Evolutionary conservation across 345 rosid genomes (phyloP), one percentile per base, ranked within the genome.

Genomic region (Hibiscus syriacus): DNA sequence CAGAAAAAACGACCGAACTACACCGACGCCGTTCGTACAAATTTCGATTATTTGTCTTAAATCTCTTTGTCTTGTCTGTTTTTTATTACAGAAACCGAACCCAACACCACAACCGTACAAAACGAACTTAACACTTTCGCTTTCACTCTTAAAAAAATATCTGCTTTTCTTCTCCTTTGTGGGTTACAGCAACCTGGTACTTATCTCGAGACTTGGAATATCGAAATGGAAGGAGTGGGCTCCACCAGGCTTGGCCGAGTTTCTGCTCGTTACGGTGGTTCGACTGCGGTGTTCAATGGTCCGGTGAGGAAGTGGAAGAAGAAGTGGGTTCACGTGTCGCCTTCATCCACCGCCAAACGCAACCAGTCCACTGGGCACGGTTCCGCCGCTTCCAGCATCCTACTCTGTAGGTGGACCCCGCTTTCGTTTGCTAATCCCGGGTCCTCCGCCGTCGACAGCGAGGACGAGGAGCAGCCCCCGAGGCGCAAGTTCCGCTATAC

Each of bases 221-320:
- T 50, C 46, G 39, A 6, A 38, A 89, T 90, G 96, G 99, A 94
- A 68, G 99, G 92, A 13, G 87, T 85, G 55, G 99, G 97, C 58
- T 87, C 96, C 23, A 59, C 67, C 45, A 80, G 96, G 71, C 70
- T 90, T 63, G 90, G 96, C 74, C 88, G 98, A 23, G 83, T 90
- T 5, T 89, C 97, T 4, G 84, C 96, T 48, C 79, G 96, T 64
- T 89, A 84, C 80, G 90, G 92, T 55, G 91, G 92, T 55, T 82
- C 96, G 39, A 70, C 88, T 66, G 87, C 87, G 23, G 92, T 89
- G 56, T 87, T 94, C 72, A 91, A 78, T 71, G 96, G 99, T 8
- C 96, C 92, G 10, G 99, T 94, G 17, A 83, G 97, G 78, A 89
- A 82, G 83, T 91, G 99, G 99, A 94, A 85, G 91, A 89, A 86